phyloP scores from a whole-genome alignment of 176 grass and related monocot genomes.

The Cocos nucifera region DNA sequence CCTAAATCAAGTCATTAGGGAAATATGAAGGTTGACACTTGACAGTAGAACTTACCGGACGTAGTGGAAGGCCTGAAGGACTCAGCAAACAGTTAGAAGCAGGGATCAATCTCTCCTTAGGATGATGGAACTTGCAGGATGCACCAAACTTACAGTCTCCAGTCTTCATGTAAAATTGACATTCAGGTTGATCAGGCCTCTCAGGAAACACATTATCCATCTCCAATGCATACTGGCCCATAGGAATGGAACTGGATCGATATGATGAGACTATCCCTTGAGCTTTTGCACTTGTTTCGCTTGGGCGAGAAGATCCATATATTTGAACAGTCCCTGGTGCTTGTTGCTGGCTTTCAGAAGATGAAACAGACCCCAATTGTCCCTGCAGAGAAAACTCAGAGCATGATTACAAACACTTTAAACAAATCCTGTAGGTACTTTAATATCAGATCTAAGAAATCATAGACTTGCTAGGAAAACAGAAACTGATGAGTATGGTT shows the following conservation, averaged over 20 bases:
- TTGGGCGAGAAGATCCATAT: conserved; percentile 65
- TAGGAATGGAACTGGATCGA: conserved; percentile 42
- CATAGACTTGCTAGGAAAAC: background rate
- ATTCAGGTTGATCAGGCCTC: conserved; percentile 90
- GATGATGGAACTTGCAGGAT: conserved; percentile 98
- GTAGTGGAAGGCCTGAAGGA: conserved; percentile 87
- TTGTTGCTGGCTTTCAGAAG: conserved; percentile 49
- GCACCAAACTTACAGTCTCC: conserved; percentile 98
- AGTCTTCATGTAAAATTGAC: conserved; percentile 99
- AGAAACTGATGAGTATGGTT: too few species aligned
- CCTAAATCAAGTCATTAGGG: too few species aligned
- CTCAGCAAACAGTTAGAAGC: conserved; percentile 78
- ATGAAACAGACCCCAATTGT: conserved; percentile 51
- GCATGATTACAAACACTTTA: conserved; percentile 8
- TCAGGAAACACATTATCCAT: conserved; percentile 93
- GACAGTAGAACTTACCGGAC: conserved; percentile 45
- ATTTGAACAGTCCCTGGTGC: conserved; percentile 49
- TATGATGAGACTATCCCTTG: conserved; percentile 49
- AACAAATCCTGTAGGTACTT: background rate
- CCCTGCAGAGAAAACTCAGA: conserved; percentile 23
- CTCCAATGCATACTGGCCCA: conserved; percentile 51
- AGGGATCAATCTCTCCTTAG: conserved; percentile 54
- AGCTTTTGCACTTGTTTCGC: conserved; percentile 47
- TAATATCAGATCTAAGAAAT: background rate
- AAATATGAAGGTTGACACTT: background rate